Evolutionary conservation across 768 basidiomycete genomes (phyloP), one percentile per base, ranked within the genome.

Genomic region (Collybia sordida): DNA sequence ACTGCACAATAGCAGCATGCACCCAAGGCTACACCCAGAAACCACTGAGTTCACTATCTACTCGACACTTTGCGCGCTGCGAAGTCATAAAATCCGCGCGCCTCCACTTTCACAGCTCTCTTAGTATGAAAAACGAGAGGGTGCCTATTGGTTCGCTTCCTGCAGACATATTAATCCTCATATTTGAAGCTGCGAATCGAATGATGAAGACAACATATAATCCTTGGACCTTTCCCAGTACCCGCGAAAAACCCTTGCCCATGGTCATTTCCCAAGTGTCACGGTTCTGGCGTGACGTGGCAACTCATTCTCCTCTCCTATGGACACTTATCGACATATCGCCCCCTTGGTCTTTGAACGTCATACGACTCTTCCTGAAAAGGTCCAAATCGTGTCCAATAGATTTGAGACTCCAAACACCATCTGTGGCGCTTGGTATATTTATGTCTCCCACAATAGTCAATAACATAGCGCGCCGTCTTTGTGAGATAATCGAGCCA

Each of bases 231-330:
- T 24, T 42, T 17, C 41, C 22, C 21, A 21, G 11, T 23, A 14
- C 3, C 27, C 23, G 41, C 22, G 27, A 12, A 23, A 42, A 15
- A 42, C 41, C 22, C 15, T 27, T 44, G 27, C 43, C 43, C 17
- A 27, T 44, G 17, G 34, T 31, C 9, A 24, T 44, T 31, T 44
- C 25, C 18, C 43, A 44, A 12, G 43, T 44, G 17, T 44, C 43
- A 17, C 43, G 24, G 34, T 21, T 44, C 17, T 44, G 43, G 43
- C 43, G 43, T 44, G 27, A 31, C 21, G 43, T 44, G 43, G 43
- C 43, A 44, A 21, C 31, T 6, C 27, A 18, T 21, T 28, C 14
- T 9, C 27, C 43, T 8, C 11, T 31, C 8, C 34, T 44, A 21
- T 44, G 43, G 43, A 44, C 43, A 2, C 27, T 28, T 11, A 44